A percentile compares a stretch with the other conserved stretches of the same genome.
These are phyloP conservation scores for Entomortierella lignicola DNA, from an alignment of 192 early-diverging fungal species.

Conservation along the genomic window DNA sequence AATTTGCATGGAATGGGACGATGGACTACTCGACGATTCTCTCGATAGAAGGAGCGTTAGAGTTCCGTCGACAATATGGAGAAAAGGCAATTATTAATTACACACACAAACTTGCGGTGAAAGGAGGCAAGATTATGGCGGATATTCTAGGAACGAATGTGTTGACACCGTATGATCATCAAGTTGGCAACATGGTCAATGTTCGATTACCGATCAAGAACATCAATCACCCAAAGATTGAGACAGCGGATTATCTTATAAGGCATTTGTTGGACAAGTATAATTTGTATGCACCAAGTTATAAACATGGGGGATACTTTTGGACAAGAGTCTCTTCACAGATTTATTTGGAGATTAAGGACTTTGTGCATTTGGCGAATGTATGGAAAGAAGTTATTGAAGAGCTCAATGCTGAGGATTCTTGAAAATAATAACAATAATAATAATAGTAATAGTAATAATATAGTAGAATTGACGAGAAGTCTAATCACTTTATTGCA, in stretches of 20 bases:
- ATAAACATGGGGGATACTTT: slow-evolving; percentile 61
- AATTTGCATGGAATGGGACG: slow-evolving; percentile 65
- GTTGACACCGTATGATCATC: slow-evolving; percentile 60
- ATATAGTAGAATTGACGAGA: too few relatives aligned
- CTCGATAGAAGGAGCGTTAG: slow-evolving; percentile 55
- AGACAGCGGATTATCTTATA: slow-evolving; percentile 26
- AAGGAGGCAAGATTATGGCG: slow-evolving; percentile 65
- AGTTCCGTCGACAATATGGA: slow-evolving; percentile 62
- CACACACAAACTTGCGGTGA: slow-evolving; percentile 61
- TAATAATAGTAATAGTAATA: too few relatives aligned
- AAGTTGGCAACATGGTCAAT: slow-evolving; percentile 69
- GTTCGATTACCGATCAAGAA: slow-evolving; percentile 62
- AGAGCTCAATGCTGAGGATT: slow-evolving; percentile 29
- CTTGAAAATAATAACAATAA: too few relatives aligned
- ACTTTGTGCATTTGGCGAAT: slow-evolving; percentile 59
- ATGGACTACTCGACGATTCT: slow-evolving; percentile 55
- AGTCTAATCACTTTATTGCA: too few relatives aligned
- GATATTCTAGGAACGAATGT: slow-evolving; percentile 68
- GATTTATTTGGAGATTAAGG: slow-evolving; percentile 62
- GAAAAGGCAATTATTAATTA: slow-evolving; percentile 68
- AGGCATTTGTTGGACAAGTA: slow-evolving; percentile 55
- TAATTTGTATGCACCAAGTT: slow-evolving; percentile 54
- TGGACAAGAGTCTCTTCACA: slow-evolving; percentile 68
- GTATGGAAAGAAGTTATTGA: slow-evolving; percentile 58
- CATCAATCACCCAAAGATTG: slow-evolving; percentile 35